Conservation (phyloP, 2,329 filamentous ascomycete species). For the Zymoseptoria crescenta region DNA sequence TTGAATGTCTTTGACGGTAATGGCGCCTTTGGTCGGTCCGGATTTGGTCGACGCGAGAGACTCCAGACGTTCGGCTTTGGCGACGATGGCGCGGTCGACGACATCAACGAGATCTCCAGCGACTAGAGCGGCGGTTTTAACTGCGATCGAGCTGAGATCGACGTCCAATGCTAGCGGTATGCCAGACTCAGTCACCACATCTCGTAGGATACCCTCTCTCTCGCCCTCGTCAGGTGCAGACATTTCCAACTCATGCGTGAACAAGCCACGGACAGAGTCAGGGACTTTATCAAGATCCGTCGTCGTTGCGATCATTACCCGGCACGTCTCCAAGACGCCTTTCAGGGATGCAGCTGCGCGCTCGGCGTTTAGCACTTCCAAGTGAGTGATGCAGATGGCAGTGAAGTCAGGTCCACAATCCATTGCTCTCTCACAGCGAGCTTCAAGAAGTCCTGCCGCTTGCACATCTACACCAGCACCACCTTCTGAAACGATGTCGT, state of each 20-base stretch:
- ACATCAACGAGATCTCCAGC: slow-evolving; percentile 89
- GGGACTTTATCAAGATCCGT: slow-evolving; percentile 93
- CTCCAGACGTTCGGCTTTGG: slow-evolving; percentile 68
- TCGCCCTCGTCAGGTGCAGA: slow-evolving; percentile 85
- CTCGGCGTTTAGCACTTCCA: slow-evolving; percentile 86
- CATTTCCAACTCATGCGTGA: slow-evolving; percentile 94
- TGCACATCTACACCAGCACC: slow-evolving; percentile 85
- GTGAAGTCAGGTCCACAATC: slow-evolving; percentile 80
- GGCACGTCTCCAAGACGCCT: slow-evolving; percentile 68
- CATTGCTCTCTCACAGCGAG: slow-evolving; percentile 78
- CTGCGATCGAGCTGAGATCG: slow-evolving; percentile 73
- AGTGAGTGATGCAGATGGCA: slow-evolving; percentile 75
- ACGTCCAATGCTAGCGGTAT: slow-evolving; percentile 75
- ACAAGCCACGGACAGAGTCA: slow-evolving; percentile 79
- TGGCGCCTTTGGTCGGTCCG: slow-evolving; percentile 19
- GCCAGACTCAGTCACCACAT: slow-evolving; percentile 67
- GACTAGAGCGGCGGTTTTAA: slow-evolving; percentile 93
- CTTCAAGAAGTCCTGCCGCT: slow-evolving; percentile 83
- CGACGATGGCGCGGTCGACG: slow-evolving; percentile 77
- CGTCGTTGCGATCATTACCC: slow-evolving; percentile 86
- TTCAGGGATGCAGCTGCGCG: slow-evolving; percentile 79
- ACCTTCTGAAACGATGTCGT: slow-evolving; percentile 89
- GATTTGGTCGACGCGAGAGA: slow-evolving; percentile 50
- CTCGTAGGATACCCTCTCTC: slow-evolving; percentile 75
- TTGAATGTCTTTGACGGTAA: slow-evolving; percentile 71